Percentiles rank a stretch among this genome's conserved stretches.
These are phyloP conservation scores for Colletotrichum neosansevieriae DNA, from an alignment of 2,329 filamentous ascomycete genomes.

Conservation along the genomic window DNA sequence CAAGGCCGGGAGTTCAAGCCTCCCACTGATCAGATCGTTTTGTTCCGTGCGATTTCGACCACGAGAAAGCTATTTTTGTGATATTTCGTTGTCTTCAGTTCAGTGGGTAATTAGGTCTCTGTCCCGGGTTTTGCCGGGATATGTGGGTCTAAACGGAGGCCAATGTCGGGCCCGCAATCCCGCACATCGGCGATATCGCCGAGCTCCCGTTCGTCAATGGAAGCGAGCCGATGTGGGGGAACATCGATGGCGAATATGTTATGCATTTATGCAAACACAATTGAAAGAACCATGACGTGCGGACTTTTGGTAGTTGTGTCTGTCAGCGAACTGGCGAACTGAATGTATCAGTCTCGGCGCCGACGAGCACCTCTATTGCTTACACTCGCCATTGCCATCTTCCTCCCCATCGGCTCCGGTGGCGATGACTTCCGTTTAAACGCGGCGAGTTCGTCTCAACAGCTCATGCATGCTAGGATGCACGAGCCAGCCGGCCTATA, in stretches of 20 bases:
- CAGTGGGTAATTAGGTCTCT: background rate
- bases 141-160: background rate
- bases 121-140: background rate
- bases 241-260: too few species aligned
- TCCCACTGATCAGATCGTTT: slow-evolving; percentile 34
- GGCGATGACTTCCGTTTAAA: background rate
- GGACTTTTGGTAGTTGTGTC: too few species aligned
- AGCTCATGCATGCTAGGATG: background rate
- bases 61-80: background rate
- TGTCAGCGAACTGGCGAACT: too few species aligned
- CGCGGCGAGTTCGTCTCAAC: slow-evolving; percentile 8
- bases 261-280: too few species aligned
- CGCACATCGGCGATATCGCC: too few species aligned
- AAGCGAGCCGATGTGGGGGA: too few species aligned
- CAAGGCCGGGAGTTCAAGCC: slow-evolving; percentile 40
- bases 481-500: slow-evolving; percentile 22
- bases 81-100: background rate
- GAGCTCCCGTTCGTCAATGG: too few species aligned
- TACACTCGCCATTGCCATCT: background rate
- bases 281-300: too few species aligned
- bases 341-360: too few species aligned
- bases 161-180: too few species aligned
- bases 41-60: background rate
- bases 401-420: background rate
- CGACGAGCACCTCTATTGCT: too few species aligned